A percentile compares a stretch with the other conserved stretches of the same genome.
Conservation (phyloP, 495 filamentous ascomycete genomes). For the Penicillium bovifimosum region DNA sequence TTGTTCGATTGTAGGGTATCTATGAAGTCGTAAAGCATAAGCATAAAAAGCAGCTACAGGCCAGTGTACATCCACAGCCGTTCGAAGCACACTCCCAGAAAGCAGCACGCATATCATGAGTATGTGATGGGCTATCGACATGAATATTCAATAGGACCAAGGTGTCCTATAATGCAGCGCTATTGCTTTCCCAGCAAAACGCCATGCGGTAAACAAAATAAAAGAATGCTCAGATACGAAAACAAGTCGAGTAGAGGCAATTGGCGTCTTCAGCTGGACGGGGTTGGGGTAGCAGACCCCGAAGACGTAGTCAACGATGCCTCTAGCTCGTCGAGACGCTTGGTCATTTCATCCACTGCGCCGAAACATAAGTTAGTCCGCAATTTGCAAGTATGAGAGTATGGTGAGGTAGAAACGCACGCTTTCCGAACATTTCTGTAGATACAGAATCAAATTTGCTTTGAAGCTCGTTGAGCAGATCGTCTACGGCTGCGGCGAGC, state of each 20-base stretch:
- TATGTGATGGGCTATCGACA: background rate
- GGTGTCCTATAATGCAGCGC: background rate
- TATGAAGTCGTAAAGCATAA: slow-evolving; percentile 10
- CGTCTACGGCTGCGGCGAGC: slow-evolving; percentile 71
- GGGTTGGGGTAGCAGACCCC: slow-evolving; percentile 12
- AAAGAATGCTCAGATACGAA: background rate
- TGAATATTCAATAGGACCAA: background rate
- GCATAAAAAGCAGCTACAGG: background rate
- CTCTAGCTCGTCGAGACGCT: slow-evolving; percentile 83
- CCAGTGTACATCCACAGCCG: background rate
- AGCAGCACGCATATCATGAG: background rate
- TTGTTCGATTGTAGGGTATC: slow-evolving; percentile 23
- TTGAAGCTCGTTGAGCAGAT: slow-evolving; percentile 74
- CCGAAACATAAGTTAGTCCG: slow-evolving; percentile 3
- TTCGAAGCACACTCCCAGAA: background rate
- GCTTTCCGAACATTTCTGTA: slow-evolving; percentile 80
- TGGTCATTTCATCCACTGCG: slow-evolving; percentile 92
- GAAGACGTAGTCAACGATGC: slow-evolving; percentile 41
- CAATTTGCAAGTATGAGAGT: background rate
- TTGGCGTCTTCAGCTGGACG: slow-evolving; percentile 16
- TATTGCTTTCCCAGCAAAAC: slow-evolving; percentile 1
- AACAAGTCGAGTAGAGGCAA: background rate
- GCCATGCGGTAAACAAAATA: background rate
- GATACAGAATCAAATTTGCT: slow-evolving; percentile 79
- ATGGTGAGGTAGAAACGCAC: slow-evolving; percentile 42